Evolutionary conservation across 2,329 filamentous ascomycete species (phyloP).

Genomic region (Fusarium irregulare): DNA sequence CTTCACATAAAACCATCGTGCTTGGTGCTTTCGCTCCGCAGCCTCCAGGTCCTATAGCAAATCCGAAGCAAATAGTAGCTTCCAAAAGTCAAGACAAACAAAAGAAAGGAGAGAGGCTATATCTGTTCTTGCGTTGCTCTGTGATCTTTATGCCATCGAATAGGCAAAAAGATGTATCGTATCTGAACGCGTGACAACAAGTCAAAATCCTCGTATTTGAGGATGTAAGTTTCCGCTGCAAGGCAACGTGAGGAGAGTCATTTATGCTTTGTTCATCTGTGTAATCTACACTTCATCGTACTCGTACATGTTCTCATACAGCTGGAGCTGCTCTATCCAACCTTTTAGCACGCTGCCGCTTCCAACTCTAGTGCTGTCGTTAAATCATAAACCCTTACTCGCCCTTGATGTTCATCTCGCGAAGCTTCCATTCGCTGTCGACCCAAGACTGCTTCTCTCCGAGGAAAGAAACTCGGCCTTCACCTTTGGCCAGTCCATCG

Average conservation of each 20-base stretch:
- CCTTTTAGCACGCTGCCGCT: conserved; percentile 10
- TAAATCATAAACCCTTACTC: conserved; percentile 43
- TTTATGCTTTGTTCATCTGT: conserved; percentile 45
- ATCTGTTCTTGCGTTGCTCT: conserved; percentile 69
- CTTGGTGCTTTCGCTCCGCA: conserved; percentile 50
- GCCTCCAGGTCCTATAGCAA: conserved; percentile 26
- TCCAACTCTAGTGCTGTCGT: conserved; percentile 25
- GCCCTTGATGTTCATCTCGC: conserved; percentile 76
- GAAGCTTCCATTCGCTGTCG: conserved; percentile 77
- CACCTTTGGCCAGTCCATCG: conserved; percentile 67
- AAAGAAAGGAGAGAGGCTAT: conserved; percentile 5
- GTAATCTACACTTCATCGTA: conserved; percentile 46
- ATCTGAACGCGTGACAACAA: conserved; percentile 65
- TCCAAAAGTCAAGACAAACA: neutral
- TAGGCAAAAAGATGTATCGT: conserved; percentile 71
- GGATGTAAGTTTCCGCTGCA: conserved; percentile 16
- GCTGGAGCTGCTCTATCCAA: conserved; percentile 23
- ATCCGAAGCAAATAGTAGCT: conserved; percentile 2
- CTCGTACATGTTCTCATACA: conserved; percentile 40
- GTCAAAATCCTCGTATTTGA: neutral
- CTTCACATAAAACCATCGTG: conserved; percentile 3
- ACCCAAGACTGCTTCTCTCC: conserved; percentile 87
- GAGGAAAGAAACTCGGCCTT: conserved; percentile 77
- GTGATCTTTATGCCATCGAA: conserved; percentile 69
- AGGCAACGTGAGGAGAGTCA: conserved; percentile 42